These are phyloP conservation scores for Gypsophila paniculata DNA, from an alignment of 179 eudicot genomes.

Conservation along the genomic window DNA sequence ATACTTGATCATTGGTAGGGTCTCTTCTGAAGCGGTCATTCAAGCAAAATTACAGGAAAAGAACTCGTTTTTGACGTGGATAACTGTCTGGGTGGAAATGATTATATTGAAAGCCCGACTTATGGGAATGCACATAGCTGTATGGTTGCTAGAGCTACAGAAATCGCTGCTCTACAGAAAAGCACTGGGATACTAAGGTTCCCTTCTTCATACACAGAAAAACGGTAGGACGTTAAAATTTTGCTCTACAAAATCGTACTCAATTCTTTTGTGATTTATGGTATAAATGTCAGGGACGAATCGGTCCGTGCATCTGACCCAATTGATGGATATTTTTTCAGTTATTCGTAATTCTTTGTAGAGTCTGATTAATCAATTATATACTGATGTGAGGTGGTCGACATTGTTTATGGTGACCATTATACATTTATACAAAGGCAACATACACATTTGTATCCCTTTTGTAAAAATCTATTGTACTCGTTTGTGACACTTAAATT, in stretches of 20 bases:
- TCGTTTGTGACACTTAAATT: background rate
- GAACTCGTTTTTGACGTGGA: conserved; percentile 46
- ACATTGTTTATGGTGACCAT: background rate
- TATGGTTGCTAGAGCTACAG: conserved; percentile 61
- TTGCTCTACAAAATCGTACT: conserved; percentile 12
- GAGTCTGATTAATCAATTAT: background rate
- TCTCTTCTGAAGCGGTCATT: conserved; percentile 84
- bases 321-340: background rate
- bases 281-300: conserved; percentile 9
- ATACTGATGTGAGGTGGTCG: background rate
- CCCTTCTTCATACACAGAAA: background rate
- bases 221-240: conserved; percentile 1
- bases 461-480: background rate
- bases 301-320: conserved; percentile 2
- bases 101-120: conserved; percentile 57
- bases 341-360: background rate
- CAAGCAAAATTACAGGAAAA: conserved; percentile 52
- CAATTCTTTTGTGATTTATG: conserved; percentile 19
- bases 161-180: conserved; percentile 32
- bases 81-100: conserved; percentile 59
- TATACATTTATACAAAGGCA: background rate
- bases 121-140: conserved; percentile 59
- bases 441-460: background rate
- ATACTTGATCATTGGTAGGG: conserved; percentile 79
- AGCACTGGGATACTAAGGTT: conserved; percentile 40